phyloP scores from a whole-genome alignment of 179 eudicot genomes.

The Corrigiola litoralis region DNA sequence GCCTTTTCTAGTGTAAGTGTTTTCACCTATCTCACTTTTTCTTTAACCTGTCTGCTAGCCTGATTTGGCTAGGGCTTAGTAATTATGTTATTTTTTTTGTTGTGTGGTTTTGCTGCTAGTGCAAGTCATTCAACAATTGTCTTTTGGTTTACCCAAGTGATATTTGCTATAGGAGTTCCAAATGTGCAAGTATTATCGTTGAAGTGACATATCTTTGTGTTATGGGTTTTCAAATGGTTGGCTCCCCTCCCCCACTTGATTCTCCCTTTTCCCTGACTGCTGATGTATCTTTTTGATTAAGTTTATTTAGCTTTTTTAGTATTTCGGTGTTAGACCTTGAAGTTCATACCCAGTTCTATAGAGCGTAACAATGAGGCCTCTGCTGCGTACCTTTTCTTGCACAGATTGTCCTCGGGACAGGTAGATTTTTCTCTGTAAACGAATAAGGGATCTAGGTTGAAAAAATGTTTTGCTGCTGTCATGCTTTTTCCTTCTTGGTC shows the following conservation, averaged over 20 bases:
- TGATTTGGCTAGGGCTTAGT: neutral
- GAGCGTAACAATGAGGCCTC: neutral
- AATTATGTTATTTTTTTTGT: too few relatives aligned
- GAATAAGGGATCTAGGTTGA: neutral
- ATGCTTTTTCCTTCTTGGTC: neutral
- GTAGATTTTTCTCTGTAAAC: neutral
- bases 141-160: too few relatives aligned
- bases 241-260: neutral
- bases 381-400: neutral
- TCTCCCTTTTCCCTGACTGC: neutral
- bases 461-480: neutral
- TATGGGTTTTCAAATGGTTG: too few relatives aligned
- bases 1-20: constrained; percentile 77
- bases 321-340: neutral
- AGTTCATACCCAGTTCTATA: neutral
- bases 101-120: too few relatives aligned
- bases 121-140: too few relatives aligned
- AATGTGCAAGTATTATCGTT: neutral
- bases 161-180: neutral
- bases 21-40: neutral
- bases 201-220: too few relatives aligned
- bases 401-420: neutral
- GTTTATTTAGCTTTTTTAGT: too few relatives aligned
- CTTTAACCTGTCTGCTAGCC: neutral
- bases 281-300: too few relatives aligned